Base-by-base conservation (phyloP, 2,329 filamentous ascomycete species). In the Ceratocystis colombiana region DNA sequence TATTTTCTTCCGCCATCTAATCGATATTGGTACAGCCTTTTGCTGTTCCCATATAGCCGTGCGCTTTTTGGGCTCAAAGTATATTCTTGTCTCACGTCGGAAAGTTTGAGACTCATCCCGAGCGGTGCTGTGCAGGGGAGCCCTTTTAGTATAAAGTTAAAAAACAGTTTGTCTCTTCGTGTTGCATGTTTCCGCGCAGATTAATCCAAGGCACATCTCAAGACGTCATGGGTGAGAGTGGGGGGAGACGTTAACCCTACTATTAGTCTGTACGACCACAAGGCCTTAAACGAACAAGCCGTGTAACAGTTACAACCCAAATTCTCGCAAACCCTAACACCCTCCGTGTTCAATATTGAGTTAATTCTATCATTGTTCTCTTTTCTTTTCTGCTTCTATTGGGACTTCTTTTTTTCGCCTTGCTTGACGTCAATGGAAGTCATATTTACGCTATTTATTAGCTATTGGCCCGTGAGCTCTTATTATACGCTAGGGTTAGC, bases 101-200 rank as follows among this genome's bases (percentile, higher is more conserved):
- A 33, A 59, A 33, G 53, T 59, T 59, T 59, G 10, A 59, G 53
- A 59, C 28, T 59, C 53, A 25, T 59, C 28, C 53, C 28, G 28
- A 30, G 53, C 17, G 22, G 25, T 22, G 53, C 33, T 59, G 53
- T 33, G 53, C 53, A 33, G 28, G 53, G 17, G 25, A 20, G 33
- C 28, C 4, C 10, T 57, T 17, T 59, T 8, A 37, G 15, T 22
- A n/a, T 59, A 30, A 33, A 30, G 53, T 59, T 59, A n/a, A 30
- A 59, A 59, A 59, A 30, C 22, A n/a, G 22, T 22, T 30, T 57
- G 22, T 57, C 22, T 57, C 53, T 57, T 30, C 17, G 53, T 57
- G 53, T 30, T 30, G 25, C 53, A 22, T 30, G 7, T 57, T 12
- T 30, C 33, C 7, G 17, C n/a, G 17, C 17, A n/a, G 22, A 50